Evolutionary conservation across 2,329 filamentous ascomycete species (phyloP).

Genomic region (Shiraia sp.): DNA sequence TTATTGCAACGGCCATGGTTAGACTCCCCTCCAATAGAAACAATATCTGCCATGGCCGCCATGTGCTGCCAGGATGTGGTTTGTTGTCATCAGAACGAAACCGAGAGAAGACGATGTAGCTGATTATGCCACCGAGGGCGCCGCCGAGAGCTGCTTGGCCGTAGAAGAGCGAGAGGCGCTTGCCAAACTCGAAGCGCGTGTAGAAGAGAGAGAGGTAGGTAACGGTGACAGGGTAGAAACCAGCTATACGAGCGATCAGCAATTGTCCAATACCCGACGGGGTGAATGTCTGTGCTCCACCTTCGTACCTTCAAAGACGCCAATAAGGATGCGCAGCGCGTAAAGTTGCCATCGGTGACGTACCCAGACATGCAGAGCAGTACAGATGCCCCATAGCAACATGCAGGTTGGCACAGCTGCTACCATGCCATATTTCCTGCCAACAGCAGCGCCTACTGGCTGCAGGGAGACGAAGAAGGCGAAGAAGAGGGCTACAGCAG

Average conservation of each 20-base stretch:
- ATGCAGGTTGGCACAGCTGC: conserved; percentile 62
- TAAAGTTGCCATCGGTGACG: conserved; percentile 53
- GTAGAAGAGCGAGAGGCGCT: conserved; percentile 59
- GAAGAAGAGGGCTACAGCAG: conserved; percentile 61
- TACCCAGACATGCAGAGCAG: conserved; percentile 54
- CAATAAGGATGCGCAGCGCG: conserved; percentile 51
- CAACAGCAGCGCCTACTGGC: conserved; percentile 60
- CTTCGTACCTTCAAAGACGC: conserved; percentile 49
- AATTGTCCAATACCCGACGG: background rate
- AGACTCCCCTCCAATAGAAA: conserved; percentile 55
- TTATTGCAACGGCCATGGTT: conserved; percentile 52
- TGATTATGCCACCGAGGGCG: conserved; percentile 60
- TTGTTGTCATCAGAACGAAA: conserved; percentile 35
- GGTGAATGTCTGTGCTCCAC: background rate
- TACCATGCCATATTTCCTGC: conserved; percentile 60
- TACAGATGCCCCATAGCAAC: conserved; percentile 57
- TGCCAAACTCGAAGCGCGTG: conserved; percentile 60
- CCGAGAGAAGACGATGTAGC: conserved; percentile 54
- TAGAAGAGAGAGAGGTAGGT: conserved; percentile 64
- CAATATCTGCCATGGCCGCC: conserved; percentile 56
- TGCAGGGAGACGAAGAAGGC: conserved; percentile 63
- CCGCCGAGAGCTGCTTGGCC: conserved; percentile 61
- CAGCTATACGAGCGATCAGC: conserved; percentile 41
- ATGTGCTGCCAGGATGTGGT: conserved; percentile 22
- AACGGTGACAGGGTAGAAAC: conserved; percentile 63